A percentile compares a stretch with the other conserved stretches of the same genome.
These are phyloP conservation scores for Aspergillus sclerotiicarbonarius DNA, from an alignment of 495 filamentous ascomycete species.

Conservation along the genomic window DNA sequence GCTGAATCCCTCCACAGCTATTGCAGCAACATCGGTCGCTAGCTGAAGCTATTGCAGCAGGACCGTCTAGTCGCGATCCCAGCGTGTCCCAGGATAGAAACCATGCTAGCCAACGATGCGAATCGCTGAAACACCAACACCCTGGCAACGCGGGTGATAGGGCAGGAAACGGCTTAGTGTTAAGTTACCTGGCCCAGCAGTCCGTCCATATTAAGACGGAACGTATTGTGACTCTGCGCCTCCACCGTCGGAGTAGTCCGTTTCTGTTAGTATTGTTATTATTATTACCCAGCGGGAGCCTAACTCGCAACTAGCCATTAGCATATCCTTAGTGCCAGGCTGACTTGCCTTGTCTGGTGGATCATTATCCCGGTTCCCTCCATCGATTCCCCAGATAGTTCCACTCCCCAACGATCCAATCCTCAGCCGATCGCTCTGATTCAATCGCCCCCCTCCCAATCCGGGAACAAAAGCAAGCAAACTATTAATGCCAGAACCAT, in stretches of 20 bases:
- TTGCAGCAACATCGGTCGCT: not conserved
- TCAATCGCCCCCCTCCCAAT: not conserved
- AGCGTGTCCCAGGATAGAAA: not conserved
- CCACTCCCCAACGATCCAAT: conserved; percentile 1
- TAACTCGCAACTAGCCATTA: not conserved
- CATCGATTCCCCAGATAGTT: conserved; percentile 10
- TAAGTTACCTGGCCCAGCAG: not conserved
- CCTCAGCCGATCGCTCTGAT: not conserved
- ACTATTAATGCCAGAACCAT: not conserved
- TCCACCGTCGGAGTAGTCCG: not conserved
- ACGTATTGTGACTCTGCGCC: not conserved
- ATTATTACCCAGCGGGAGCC: not conserved
- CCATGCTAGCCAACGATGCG: conserved; percentile 2
- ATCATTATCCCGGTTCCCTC: conserved; percentile 1
- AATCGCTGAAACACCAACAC: not conserved
- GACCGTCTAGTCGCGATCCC: not conserved
- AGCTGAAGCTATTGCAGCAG: not conserved
- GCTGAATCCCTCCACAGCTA: not conserved
- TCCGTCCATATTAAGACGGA: not conserved
- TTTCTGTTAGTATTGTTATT: not conserved
- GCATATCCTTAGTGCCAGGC: not conserved
- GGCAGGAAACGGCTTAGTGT: not conserved
- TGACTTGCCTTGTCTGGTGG: conserved; percentile 1
- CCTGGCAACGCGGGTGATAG: not conserved
- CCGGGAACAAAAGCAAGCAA: not conserved